Percentiles rank a stretch among this genome's conserved stretches.
Conservation (phyloP, 2,329 filamentous ascomycete species). For the Hypoxylon sp. region DNA sequence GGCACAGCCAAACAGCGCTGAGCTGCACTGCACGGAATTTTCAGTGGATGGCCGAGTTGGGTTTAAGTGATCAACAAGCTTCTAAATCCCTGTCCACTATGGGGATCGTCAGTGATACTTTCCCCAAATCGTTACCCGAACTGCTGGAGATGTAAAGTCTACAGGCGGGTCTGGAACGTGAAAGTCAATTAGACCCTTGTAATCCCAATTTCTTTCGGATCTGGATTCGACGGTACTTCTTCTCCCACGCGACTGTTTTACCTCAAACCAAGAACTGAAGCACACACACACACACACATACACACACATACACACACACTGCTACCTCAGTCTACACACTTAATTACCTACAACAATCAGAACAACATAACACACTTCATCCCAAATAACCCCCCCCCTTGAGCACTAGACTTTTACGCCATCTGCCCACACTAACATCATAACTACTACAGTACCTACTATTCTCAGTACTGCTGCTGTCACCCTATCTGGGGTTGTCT, state of each 20-base stretch:
- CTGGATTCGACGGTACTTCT: slow-evolving; percentile 36
- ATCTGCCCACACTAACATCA: no score
- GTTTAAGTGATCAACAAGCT: slow-evolving; percentile 37
- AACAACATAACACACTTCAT: no score
- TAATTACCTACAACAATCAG: no score
- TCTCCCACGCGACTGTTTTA: slow-evolving; percentile 34
- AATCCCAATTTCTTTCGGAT: slow-evolving; percentile 39
- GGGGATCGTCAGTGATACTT: slow-evolving; percentile 36
- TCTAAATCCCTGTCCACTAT: slow-evolving; percentile 14
- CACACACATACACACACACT: slow-evolving; percentile 10
- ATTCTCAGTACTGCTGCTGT: no score
- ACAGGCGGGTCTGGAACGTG: slow-evolving; percentile 35
- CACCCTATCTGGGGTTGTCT: no score
- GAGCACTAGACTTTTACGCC: no score
- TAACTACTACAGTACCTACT: no score
- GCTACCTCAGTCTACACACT: no score
- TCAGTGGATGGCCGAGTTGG: slow-evolving; percentile 26
- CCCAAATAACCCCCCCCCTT: no score
- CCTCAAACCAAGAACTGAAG: slow-evolving; percentile 24
- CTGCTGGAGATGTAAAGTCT: slow-evolving; percentile 33
- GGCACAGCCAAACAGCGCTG: slow-evolving; percentile 3
- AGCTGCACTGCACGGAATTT: slow-evolving; percentile 22
- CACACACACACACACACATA: no score
- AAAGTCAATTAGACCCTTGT: slow-evolving; percentile 35
- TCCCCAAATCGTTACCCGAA: slow-evolving; percentile 36